A percentile compares a stretch with the other conserved stretches of the same genome.
Evolutionary conservation across 345 rosid genomes (phyloP).

Genomic region (Lepidium aucheri): DNA sequence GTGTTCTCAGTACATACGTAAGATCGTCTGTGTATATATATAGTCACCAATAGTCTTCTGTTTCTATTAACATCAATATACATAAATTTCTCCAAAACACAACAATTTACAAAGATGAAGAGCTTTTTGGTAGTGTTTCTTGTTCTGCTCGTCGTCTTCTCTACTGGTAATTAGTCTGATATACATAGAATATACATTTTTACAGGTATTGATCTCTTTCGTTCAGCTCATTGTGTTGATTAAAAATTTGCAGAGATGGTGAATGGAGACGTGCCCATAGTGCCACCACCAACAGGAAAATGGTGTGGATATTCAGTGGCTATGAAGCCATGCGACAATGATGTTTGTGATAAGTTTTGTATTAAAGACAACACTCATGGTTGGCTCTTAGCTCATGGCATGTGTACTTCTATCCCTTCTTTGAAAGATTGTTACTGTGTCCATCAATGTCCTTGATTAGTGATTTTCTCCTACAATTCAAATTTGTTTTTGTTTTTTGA

Average conservation of each 20-base stretch:
- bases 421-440: not conserved
- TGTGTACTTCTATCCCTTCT: not conserved
- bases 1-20: not conserved
- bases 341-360: not conserved
- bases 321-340: not conserved
- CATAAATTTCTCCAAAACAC: too few relatives aligned
- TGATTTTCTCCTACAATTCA: too few relatives aligned
- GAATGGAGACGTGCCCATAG: not conserved
- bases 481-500: too few relatives aligned
- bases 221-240: too few relatives aligned
- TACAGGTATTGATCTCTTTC: too few relatives aligned
- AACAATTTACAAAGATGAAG: not conserved
- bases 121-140: not conserved
- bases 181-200: too few relatives aligned
- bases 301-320: not conserved
- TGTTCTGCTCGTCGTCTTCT: not conserved
- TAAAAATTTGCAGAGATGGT: not conserved
- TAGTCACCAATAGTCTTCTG: not conserved
- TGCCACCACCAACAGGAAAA: not conserved
- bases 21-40: not conserved
- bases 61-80: not conserved
- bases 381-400: not conserved
- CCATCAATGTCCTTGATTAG: not conserved
- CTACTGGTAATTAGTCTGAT: not conserved
- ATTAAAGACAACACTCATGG: not conserved